Conservation (phyloP, 345 rosid species). For the Ricinus communis region DNA sequence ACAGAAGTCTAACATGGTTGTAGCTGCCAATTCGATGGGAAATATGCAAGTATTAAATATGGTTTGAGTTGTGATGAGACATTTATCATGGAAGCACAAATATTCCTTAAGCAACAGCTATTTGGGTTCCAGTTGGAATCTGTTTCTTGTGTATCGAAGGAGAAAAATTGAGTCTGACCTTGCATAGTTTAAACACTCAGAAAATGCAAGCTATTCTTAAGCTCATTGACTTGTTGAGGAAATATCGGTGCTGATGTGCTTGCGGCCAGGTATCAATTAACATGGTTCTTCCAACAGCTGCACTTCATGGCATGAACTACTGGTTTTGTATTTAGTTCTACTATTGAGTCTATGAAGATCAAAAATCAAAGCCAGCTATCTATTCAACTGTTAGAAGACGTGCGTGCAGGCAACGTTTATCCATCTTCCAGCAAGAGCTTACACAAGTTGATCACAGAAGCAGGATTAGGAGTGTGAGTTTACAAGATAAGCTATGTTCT, state of each 20-base stretch:
- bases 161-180: neutral
- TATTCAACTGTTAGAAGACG: neutral
- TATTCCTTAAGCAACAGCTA: neutral
- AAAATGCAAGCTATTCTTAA: too few species aligned
- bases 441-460: neutral
- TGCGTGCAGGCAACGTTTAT: neutral
- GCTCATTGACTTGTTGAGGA: neutral
- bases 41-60: conserved; percentile 12
- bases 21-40: conserved; percentile 24
- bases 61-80: conserved; percentile 4
- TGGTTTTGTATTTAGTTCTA: neutral
- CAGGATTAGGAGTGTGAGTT: neutral
- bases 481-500: neutral
- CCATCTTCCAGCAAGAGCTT: neutral
- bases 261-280: neutral
- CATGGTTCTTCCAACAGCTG: neutral
- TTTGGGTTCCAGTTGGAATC: too few species aligned
- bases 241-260: neutral
- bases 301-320: neutral
- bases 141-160: neutral
- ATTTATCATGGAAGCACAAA: neutral
- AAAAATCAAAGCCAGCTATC: neutral
- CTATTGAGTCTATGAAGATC: neutral
- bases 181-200: neutral
- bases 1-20: conserved; percentile 19